phyloP scores from a whole-genome alignment of 2,329 filamentous ascomycete genomes.

The Aspergillus piperis region DNA sequence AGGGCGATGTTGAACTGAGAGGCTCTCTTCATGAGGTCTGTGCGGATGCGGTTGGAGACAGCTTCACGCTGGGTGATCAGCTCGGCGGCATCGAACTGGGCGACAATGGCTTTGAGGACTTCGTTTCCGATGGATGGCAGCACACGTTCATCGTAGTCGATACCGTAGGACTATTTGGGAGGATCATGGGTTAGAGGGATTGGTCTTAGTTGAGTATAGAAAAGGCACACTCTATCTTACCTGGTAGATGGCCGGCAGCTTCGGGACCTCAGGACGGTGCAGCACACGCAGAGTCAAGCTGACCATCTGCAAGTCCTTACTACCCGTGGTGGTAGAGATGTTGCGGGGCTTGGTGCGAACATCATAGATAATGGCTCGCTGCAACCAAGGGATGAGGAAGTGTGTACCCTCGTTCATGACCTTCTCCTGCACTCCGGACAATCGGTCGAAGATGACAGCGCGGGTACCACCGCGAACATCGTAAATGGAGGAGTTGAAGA shows the following conservation, averaged over 20 bases:
- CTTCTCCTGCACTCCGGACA: slow-evolving; percentile 86
- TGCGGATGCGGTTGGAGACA: slow-evolving; percentile 90
- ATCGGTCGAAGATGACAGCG: slow-evolving; percentile 95
- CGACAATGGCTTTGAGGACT: slow-evolving; percentile 97
- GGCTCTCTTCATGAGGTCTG: slow-evolving; percentile 87
- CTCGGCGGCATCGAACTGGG: slow-evolving; percentile 97
- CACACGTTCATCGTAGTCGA: slow-evolving; percentile 97
- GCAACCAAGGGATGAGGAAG: slow-evolving; percentile 93
- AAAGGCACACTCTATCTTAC: slow-evolving; percentile 52
- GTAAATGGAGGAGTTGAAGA: slow-evolving; percentile 82
- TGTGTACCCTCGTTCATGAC: slow-evolving; percentile 97
- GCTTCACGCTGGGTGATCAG: slow-evolving; percentile 98
- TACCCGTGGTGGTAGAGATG: slow-evolving; percentile 95
- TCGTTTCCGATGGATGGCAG: slow-evolving; percentile 99
- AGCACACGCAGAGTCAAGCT: slow-evolving; percentile 94
- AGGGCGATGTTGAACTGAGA: slow-evolving; percentile 98
- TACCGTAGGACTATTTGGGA: slow-evolving; percentile 76
- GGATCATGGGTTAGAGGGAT: not conserved
- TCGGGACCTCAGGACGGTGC: slow-evolving; percentile 89
- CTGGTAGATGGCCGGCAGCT: slow-evolving; percentile 97
- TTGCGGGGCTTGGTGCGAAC: slow-evolving; percentile 96
- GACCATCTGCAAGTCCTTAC: slow-evolving; percentile 99
- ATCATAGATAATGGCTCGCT: slow-evolving; percentile 92
- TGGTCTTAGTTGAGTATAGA: too few species aligned
- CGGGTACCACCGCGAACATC: slow-evolving; percentile 93